Conservation (phyloP, 768 basidiomycete genomes). For the Macrolepiota dolichaula region DNA sequence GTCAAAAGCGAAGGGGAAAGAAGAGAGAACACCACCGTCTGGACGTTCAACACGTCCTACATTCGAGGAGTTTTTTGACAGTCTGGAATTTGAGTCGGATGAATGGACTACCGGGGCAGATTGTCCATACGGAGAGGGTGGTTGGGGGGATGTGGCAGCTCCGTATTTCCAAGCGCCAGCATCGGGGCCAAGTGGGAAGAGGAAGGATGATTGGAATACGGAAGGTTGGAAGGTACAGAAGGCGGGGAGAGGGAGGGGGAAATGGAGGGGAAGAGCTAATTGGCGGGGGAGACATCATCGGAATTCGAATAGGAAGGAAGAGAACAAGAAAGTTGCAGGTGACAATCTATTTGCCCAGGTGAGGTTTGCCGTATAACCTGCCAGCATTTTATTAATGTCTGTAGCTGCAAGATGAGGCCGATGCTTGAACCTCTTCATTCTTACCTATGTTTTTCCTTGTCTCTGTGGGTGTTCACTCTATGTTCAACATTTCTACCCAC, state of each 20-base stretch:
- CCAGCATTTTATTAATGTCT: neutral
- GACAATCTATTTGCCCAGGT: slow-evolving; percentile 8
- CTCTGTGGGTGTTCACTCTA: neutral
- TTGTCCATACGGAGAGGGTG: neutral
- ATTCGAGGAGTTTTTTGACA: slow-evolving; percentile 6
- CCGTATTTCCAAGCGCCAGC: neutral
- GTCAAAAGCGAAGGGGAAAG: neutral
- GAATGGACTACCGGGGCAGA: neutral
- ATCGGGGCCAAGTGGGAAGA: neutral
- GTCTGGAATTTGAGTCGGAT: neutral
- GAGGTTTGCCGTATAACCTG: neutral
- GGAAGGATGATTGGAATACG: neutral
- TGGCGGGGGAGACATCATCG: neutral
- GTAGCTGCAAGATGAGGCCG: slow-evolving; percentile 7
- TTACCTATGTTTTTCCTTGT: neutral
- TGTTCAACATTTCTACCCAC: too few species aligned
- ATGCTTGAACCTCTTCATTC: neutral
- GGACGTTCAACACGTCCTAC: neutral
- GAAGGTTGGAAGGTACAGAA: slow-evolving; percentile 7
- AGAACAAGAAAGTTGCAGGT: neutral
- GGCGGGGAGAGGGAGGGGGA: neutral
- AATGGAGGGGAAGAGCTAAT: neutral
- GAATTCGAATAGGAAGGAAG: neutral
- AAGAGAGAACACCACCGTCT: neutral
- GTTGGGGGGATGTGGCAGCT: neutral